Evolutionary conservation across 2,329 filamentous ascomycete genomes (phyloP), one percentile per base, ranked within the genome.

Genomic region (Stemphylium beticola): DNA sequence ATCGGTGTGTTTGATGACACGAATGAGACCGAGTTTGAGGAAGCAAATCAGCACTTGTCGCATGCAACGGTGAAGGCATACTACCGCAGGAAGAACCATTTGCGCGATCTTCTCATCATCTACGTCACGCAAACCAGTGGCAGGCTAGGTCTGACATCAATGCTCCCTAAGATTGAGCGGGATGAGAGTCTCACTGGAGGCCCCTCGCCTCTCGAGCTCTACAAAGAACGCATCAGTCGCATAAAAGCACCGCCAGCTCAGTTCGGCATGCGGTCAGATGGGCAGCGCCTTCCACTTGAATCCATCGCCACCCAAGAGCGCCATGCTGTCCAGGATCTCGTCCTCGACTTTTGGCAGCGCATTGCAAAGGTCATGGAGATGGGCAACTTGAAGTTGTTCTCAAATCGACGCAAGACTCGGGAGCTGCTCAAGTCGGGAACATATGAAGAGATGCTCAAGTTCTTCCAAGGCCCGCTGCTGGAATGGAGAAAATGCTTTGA

Each of bases 91-190:
- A 90, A 90, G 37, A 85, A 85, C 62, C 90, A 93, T 56, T 90
- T 97, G 66, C 92, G 93, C 67, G 86, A 93, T 36, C 80, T 98
- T 5, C 84, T 99, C 7, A 82, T 96, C 51, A 92, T 97, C 55
- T 98, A 98, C 72, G 86, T 96, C 36, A 93, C 91, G 1, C 93
- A 98, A 75, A 88, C 96, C n/a, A 93, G 92, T 58, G 95, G 93
- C 15, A 87, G 95, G 15, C 83, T 99, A 10, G 93, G 92, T 1
- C 91, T 96, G 81, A 96, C 92, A 0, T 96, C 91, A 46, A 96
- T 97, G 91, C 88, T 96, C 2, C 92, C 93, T 2, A 74, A 75
- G 48, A 65, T 73, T 17, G 66, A 74, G 36, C 66, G 67, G 12
- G 67, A 70, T 17, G 65, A 69, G 46, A 66, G 64, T 20, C 46